Evolutionary conservation across 352 stramenopile species (phyloP), one percentile per base, ranked within the genome.

Genomic region (Pythium plurisporium): DNA sequence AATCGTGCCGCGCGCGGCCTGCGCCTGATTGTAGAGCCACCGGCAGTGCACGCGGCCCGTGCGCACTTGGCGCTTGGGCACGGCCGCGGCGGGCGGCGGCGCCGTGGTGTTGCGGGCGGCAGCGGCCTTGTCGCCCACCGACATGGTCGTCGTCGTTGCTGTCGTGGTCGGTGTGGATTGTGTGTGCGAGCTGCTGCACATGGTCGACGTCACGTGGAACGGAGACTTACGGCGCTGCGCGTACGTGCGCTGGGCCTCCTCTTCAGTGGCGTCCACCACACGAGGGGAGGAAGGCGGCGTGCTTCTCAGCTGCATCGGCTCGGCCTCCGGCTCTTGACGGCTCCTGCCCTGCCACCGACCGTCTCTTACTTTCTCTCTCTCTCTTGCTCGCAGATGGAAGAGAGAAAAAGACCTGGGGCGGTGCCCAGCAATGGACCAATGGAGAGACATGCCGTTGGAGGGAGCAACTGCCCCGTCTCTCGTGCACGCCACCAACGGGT

Each of bases 21-120:
- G 82, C 40, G 89, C 79, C 48, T 91, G 80, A 64, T 94, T 94
- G 62, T 89, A 94, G 1, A 94, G 70, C 84, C 84, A 94, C 36
- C 77, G 75, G 41, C 82, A 92, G 48, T 86, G 86, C 11, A 94
- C 84, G 34, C 76, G 72, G 9, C 76, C 77, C 4, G 74, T 79
- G 53, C 76, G 77, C 38, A 94, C 81, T 2, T 72, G 61, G 20
- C 82, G 78, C 59, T 82, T 86, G n/a, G 46, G 53, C 25, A 62
- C 36, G 20, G 64, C 38, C 36, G 23, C 40, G 70, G 64, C 14
- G 59, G 40, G n/a, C n/a, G n/a, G n/a, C n/a, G n/a, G n/a, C 43
- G 66, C 59, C 23, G 43, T 52, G 15, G n/a, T 40, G 36, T 40
- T 44, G 49, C 33, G 37, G 38, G 62, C 40, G 31, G 29, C 19